These are phyloP conservation scores for Claviceps arundinis DNA, from an alignment of 2,329 filamentous ascomycete genomes.

Conservation along the genomic window DNA sequence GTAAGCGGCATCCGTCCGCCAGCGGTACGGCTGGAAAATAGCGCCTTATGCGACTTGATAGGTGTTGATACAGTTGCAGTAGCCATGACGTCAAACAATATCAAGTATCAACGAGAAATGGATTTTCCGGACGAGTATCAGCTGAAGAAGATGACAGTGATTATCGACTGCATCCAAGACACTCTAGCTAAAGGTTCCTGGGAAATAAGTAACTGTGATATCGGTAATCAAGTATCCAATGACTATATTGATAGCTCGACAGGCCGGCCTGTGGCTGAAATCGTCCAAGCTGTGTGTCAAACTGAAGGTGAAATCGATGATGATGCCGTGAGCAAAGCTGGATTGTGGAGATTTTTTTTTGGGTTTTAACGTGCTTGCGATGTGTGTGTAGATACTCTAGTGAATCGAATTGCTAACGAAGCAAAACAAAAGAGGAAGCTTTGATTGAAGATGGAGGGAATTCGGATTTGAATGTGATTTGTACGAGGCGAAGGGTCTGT, in stretches of 20 bases:
- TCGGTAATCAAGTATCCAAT: slow-evolving; percentile 32
- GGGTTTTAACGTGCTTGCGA: neutral
- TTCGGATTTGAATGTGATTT: slow-evolving; percentile 10
- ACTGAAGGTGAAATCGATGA: slow-evolving; percentile 25
- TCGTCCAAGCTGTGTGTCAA: slow-evolving; percentile 20
- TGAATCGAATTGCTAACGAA: slow-evolving; percentile 9
- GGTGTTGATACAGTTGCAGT: slow-evolving; percentile 72
- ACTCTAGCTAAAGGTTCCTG: slow-evolving; percentile 47
- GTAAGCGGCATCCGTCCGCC: slow-evolving; percentile 91
- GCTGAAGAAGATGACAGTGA: slow-evolving; percentile 24
- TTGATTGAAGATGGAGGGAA: slow-evolving; percentile 5
- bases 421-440: neutral
- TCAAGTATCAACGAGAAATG: slow-evolving; percentile 8
- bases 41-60: slow-evolving; percentile 83
- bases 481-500: slow-evolving; percentile 14
- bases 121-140: slow-evolving; percentile 29
- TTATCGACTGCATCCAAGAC: slow-evolving; percentile 43
- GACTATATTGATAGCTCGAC: slow-evolving; percentile 29
- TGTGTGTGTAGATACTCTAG: neutral
- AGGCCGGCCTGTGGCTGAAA: slow-evolving; percentile 23
- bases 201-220: slow-evolving; percentile 31
- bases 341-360: slow-evolving; percentile 16
- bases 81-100: slow-evolving; percentile 53
- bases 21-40: slow-evolving; percentile 86
- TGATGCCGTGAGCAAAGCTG: slow-evolving; percentile 20